These are phyloP conservation scores for Nitzschia sp. DNA, from an alignment of 108 stramenopile genomes.

Conservation along the genomic window DNA sequence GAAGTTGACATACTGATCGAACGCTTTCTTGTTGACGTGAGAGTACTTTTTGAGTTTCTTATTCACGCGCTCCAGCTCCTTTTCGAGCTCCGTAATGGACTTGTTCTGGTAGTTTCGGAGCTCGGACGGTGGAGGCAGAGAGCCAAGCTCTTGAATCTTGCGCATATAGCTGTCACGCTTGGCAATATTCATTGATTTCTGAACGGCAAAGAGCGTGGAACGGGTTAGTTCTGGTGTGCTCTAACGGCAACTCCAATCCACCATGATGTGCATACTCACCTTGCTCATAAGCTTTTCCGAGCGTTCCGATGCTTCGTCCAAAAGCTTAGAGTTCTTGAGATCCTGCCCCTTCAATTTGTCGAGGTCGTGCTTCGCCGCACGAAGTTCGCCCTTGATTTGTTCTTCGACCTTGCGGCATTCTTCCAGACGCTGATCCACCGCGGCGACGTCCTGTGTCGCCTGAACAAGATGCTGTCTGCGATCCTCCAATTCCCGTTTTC, in stretches of 20 bases:
- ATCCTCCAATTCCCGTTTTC: constrained; percentile 60
- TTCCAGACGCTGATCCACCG: constrained; percentile 54
- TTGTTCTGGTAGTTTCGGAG: constrained; percentile 68
- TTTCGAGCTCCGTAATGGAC: constrained; percentile 81
- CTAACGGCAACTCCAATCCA: too few relatives aligned
- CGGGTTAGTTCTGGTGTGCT: too few relatives aligned
- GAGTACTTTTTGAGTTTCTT: constrained; percentile 94
- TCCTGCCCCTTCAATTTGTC: constrained; percentile 76
- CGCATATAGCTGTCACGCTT: constrained; percentile 87
- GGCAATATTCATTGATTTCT: constrained; percentile 86
- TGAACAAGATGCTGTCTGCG: constrained; percentile 64
- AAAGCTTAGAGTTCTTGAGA: constrained; percentile 50
- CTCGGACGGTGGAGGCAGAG: constrained; percentile 85
- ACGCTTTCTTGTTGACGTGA: constrained; percentile 99
- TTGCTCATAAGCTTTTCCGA: constrained; percentile 85
- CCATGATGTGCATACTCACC: constrained; percentile 51
- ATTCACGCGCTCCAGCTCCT: constrained; percentile 83
- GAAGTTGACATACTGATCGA: constrained; percentile 98
- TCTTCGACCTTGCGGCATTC: constrained; percentile 59
- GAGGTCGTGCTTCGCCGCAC: constrained; percentile 71
- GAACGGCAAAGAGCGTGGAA: background rate
- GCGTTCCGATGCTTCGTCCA: constrained; percentile 68
- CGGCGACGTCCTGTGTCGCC: constrained; percentile 54
- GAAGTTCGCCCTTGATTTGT: constrained; percentile 57
- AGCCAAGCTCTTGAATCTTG: constrained; percentile 93